A percentile compares a stretch with the other conserved stretches of the same genome.
Evolutionary conservation across 441 rosid genomes (phyloP).

Genomic region (Corymbia citriodora): DNA sequence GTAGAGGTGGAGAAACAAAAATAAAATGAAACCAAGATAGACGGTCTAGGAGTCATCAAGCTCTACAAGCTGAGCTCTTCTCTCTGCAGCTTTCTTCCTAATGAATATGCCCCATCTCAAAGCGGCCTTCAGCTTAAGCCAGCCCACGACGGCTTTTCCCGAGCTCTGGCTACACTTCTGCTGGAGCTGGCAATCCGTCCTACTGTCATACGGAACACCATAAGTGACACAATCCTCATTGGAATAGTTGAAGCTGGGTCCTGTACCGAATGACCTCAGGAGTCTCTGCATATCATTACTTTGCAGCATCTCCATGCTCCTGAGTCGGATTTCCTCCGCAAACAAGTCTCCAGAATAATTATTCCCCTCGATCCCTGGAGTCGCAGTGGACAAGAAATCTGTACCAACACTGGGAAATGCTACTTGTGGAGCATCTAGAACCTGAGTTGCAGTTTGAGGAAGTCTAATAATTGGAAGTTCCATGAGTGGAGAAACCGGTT

Average conservation of each 20-base stretch:
- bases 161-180: slow-evolving; percentile 42
- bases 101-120: slow-evolving; percentile 91
- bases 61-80: slow-evolving; percentile 82
- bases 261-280: slow-evolving; percentile 40
- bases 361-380: slow-evolving; percentile 19
- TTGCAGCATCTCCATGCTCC: slow-evolving; percentile 88
- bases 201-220: slow-evolving; percentile 43
- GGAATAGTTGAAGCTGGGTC: slow-evolving; percentile 34
- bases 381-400: slow-evolving; percentile 37
- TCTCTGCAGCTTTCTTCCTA: slow-evolving; percentile 86
- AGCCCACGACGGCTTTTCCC: slow-evolving; percentile 93
- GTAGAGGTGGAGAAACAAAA: background rate
- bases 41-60: slow-evolving; percentile 26
- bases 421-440: slow-evolving; percentile 35
- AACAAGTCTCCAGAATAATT: slow-evolving; percentile 51
- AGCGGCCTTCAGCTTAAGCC: slow-evolving; percentile 94
- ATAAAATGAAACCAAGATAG: background rate
- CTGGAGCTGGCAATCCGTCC: slow-evolving; percentile 21
- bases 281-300: slow-evolving; percentile 86
- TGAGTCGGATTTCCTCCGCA: slow-evolving; percentile 56
- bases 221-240: slow-evolving; percentile 53
- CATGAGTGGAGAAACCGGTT: slow-evolving; percentile 40
- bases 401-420: slow-evolving; percentile 26
- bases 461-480: slow-evolving; percentile 52
- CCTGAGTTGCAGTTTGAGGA: slow-evolving; percentile 26